Percentiles rank a stretch among this genome's conserved stretches.
phyloP scores from a whole-genome alignment of 495 filamentous ascomycete species.

The Choiromyces venosus region DNA sequence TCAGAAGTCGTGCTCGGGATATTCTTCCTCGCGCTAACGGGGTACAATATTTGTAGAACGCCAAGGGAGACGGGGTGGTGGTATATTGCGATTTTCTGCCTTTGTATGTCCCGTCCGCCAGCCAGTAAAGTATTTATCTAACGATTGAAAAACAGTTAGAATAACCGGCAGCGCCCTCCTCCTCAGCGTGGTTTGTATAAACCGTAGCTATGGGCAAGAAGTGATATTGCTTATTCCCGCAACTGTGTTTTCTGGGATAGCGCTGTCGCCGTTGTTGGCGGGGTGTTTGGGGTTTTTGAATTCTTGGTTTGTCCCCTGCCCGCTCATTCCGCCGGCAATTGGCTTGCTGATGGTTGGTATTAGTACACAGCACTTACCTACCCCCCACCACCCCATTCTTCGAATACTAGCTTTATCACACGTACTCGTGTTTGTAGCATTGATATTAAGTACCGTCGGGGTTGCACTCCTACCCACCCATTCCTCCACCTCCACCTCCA shows the following conservation, averaged over 20 bases:
- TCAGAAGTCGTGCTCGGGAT: not conserved
- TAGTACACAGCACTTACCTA: not conserved
- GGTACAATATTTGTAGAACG: not conserved
- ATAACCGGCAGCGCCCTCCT: not conserved
- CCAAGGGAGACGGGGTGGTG: not conserved
- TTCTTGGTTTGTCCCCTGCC: not conserved
- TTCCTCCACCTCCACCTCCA: not conserved
- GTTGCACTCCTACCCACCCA: not conserved
- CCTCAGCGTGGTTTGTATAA: too few species aligned
- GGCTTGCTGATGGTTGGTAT: too few species aligned
- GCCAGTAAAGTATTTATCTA: too few species aligned
- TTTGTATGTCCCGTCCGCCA: not conserved
- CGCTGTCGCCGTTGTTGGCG: not conserved
- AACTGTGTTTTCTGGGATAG: not conserved
- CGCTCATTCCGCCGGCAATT: too few species aligned
- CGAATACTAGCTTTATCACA: not conserved
- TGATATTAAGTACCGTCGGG: not conserved
- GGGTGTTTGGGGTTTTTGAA: not conserved
- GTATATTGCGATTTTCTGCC: not conserved
- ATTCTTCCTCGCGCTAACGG: not conserved
- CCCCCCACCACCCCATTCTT: not conserved
- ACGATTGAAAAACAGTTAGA: not conserved
- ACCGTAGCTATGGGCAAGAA: too few species aligned
- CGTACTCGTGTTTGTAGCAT: not conserved
- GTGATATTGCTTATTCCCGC: not conserved